A percentile compares a stretch with the other conserved stretches of the same genome.
phyloP scores from a whole-genome alignment of 2,329 filamentous ascomycete genomes.

The Chaetomiaceae sp. region DNA sequence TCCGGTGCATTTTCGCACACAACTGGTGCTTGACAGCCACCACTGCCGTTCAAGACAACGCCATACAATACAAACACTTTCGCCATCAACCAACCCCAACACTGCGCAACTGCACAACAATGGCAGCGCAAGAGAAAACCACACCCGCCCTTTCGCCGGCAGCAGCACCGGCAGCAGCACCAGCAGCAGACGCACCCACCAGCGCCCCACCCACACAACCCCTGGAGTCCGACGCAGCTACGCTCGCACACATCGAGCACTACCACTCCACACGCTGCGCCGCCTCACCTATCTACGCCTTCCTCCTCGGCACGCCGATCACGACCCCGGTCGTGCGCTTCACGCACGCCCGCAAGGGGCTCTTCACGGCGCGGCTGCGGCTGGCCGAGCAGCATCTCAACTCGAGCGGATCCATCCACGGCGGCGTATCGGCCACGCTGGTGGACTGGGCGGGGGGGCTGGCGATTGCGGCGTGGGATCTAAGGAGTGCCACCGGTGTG shows the following conservation, averaged over 20 bases:
- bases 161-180: neutral
- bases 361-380: slow-evolving; percentile 12
- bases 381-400: slow-evolving; percentile 11
- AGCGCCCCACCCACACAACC: neutral
- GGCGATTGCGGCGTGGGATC: slow-evolving; percentile 16
- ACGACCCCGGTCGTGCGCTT: slow-evolving; percentile 6
- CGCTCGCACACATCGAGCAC: slow-evolving; percentile 23
- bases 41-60: too few relatives aligned
- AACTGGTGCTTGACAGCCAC: too few relatives aligned
- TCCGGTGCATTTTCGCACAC: too few relatives aligned
- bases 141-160: neutral
- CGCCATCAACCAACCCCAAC: too few relatives aligned
- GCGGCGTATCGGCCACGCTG: slow-evolving; percentile 16
- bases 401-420: slow-evolving; percentile 13
- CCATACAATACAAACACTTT: too few relatives aligned
- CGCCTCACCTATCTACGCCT: slow-evolving; percentile 17
- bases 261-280: slow-evolving; percentile 11
- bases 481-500: slow-evolving; percentile 11
- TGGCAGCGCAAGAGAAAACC: too few relatives aligned
- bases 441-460: slow-evolving; percentile 19
- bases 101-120: too few relatives aligned
- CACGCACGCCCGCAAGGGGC: slow-evolving; percentile 7
- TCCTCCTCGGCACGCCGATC: slow-evolving; percentile 8
- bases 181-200: neutral
- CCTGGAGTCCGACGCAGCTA: too few relatives aligned